Evolutionary conservation across 352 stramenopile genomes (phyloP), one percentile per base, ranked within the genome.

Genomic region (Globisporangium radiosum): DNA sequence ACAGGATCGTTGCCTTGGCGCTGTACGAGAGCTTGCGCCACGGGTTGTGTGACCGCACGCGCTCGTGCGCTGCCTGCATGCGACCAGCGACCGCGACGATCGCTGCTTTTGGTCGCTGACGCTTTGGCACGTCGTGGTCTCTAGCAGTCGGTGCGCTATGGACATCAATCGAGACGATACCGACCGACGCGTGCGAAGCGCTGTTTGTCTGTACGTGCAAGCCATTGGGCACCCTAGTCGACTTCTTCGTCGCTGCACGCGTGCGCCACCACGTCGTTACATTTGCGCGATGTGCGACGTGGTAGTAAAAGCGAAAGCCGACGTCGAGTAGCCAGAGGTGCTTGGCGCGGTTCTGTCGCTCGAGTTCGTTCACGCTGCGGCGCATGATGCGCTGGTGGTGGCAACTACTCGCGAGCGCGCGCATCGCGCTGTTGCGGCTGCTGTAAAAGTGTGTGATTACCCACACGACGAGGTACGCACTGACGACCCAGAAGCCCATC

Each of bases 381-480:
- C 64, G 72, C 51, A 90, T 68, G 13, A 66, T 73, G 36, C 82
- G 80, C 19, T 76, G 76, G 0, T 68, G 69, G 14, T 80, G 80
- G 63, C 90, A 92, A 43, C 87, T 87, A 61, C 76, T 88, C 14
- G 90, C 81, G 38, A 90, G 72, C 14, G 71, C 59, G 36, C 82
- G 82, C 82, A 92, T 90, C 65, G 87, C 81, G 40, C 54, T 66
- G 63, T 92, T 92, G 39, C 82, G 77, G 19, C 75, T 88, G 68
- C 80, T 90, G 76, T 78, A 92, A 61, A 88, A 92, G 59, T 92
- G 82, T 37, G 71, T 69, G 47, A 79, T 65, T 62, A 90, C 85
- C 82, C 80, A 92, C 3, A 90, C 45, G 17, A 72, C 48, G 15
- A 92, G 61, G 58, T 92, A 92, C 8, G 56, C 66, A n/a, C 62